These are phyloP conservation scores for Pseudogymnoascus sp. DNA, from an alignment of 2,329 filamentous ascomycete species.

Conservation along the genomic window DNA sequence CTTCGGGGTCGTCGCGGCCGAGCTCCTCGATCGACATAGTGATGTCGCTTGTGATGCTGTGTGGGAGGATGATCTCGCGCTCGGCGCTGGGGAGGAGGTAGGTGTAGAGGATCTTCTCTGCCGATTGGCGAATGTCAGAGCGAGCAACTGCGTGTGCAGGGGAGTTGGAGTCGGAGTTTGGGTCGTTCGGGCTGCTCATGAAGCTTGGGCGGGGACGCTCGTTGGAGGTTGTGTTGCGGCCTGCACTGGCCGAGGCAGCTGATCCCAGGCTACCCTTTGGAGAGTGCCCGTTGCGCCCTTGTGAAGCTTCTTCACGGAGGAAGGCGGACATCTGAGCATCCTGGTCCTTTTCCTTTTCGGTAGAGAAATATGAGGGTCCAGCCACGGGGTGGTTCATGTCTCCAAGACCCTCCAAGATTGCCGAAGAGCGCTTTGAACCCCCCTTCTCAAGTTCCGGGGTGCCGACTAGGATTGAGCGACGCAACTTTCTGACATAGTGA, in stretches of 20 bases:
- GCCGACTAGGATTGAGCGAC: constrained; percentile 83
- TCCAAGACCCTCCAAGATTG: constrained; percentile 63
- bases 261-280: constrained; percentile 38
- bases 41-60: constrained; percentile 77
- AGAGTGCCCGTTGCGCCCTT: constrained; percentile 44
- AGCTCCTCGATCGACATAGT: constrained; percentile 83
- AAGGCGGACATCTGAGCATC: constrained; percentile 90
- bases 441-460: constrained; percentile 83
- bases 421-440: constrained; percentile 76
- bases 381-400: constrained; percentile 55
- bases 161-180: constrained; percentile 70
- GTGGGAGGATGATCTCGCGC: constrained; percentile 87
- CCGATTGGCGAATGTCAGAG: constrained; percentile 83
- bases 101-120: constrained; percentile 98
- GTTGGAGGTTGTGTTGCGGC: constrained; percentile 42
- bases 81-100: constrained; percentile 92
- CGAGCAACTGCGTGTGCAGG: constrained; percentile 77
- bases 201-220: constrained; percentile 41
- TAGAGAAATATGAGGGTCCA: constrained; percentile 53
- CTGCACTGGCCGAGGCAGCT: constrained; percentile 17
- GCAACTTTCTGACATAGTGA: constrained; percentile 92
- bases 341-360: constrained; percentile 66
- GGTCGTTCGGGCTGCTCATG: constrained; percentile 53
- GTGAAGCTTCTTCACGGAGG: constrained; percentile 58
- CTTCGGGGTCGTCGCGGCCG: constrained; percentile 88